Percentiles rank a stretch among this genome's conserved stretches.
These are phyloP conservation scores for Centaurea solstitialis DNA, from an alignment of 129 eudicot genomes.

Conservation along the genomic window DNA sequence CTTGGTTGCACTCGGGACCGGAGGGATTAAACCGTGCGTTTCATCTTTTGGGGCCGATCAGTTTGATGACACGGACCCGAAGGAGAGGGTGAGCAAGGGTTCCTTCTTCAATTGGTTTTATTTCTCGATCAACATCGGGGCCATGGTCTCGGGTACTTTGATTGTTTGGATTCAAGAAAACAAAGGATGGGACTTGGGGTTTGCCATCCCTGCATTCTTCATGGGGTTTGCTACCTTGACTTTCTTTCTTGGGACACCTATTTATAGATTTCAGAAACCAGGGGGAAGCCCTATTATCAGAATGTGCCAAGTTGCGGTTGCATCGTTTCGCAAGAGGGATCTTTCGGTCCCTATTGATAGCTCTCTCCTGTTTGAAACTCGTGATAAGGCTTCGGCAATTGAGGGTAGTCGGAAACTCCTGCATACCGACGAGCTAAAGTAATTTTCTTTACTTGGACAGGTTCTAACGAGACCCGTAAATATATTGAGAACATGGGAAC, in stretches of 20 bases:
- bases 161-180: slow-evolving; percentile 59
- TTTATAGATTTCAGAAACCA: slow-evolving; percentile 59
- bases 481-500: background rate
- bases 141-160: slow-evolving; percentile 41
- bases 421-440: slow-evolving; percentile 31
- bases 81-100: slow-evolving; percentile 39
- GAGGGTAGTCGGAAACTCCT: slow-evolving; percentile 36
- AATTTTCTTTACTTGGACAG: slow-evolving; percentile 2
- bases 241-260: slow-evolving; percentile 53
- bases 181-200: slow-evolving; percentile 58
- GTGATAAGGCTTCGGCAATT: slow-evolving; percentile 28
- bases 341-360: slow-evolving; percentile 35
- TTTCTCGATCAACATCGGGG: slow-evolving; percentile 56
- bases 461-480: background rate
- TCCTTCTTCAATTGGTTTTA: slow-evolving; percentile 68
- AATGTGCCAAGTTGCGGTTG: slow-evolving; percentile 58
- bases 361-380: slow-evolving; percentile 40
- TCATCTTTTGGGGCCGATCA: slow-evolving; percentile 70
- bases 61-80: slow-evolving; percentile 52
- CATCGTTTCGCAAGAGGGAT: slow-evolving; percentile 47
- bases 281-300: slow-evolving; percentile 61
- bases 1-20: slow-evolving; percentile 63
- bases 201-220: slow-evolving; percentile 49
- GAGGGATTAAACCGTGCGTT: slow-evolving; percentile 73
- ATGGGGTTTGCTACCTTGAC: slow-evolving; percentile 42